A percentile compares a stretch with the other conserved stretches of the same genome.
Conservation (phyloP, 78 protist species). For the Dictyostelium discoideum region dicty_2.7 NC_007091.3:4725001-4725500, state of each 20-base stretch:
- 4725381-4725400: too few species aligned
- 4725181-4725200: too few species aligned
- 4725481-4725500: slow-evolving; percentile 42
- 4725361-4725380: too few species aligned
- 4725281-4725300: neutral
- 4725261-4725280: neutral
- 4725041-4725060: neutral
- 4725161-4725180: neutral
- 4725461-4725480: slow-evolving; percentile 29
- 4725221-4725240: neutral
- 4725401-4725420: too few species aligned
- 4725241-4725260: neutral
- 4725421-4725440: neutral
- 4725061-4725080: neutral
- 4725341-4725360: too few species aligned
- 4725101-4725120: neutral
- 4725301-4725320: too few species aligned
- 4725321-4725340: too few species aligned
- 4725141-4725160: too few species aligned
- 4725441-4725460: slow-evolving; percentile 57
- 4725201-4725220: neutral
- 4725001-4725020: neutral
- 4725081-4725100: slow-evolving; percentile 28
- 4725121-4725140: too few species aligned
- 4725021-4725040: neutral